A percentile compares a stretch with the other conserved stretches of the same genome.
Evolutionary conservation across 495 filamentous ascomycete genomes (phyloP).

Genomic region (Hypoxylon cercidicola): DNA sequence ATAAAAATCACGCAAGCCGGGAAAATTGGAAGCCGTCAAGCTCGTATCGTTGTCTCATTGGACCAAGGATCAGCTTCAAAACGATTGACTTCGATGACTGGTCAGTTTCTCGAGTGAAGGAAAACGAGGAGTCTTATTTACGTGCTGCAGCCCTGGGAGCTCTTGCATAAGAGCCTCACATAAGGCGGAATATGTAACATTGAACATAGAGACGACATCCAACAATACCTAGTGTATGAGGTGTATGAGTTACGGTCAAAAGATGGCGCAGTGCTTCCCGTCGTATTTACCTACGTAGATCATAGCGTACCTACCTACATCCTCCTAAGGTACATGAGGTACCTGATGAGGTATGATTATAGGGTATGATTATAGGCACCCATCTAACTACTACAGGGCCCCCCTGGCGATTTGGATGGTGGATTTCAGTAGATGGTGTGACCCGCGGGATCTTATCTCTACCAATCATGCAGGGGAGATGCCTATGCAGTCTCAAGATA

Average conservation of each 20-base stretch:
- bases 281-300: no score
- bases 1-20: conserved; percentile 10
- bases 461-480: conserved; percentile 8
- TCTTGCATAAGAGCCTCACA: conserved; percentile 22
- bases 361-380: no score
- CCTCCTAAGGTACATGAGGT: no score
- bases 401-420: neutral
- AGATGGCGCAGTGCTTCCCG: no score
- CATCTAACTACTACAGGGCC: neutral
- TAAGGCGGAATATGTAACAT: conserved; percentile 17
- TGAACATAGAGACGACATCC: neutral
- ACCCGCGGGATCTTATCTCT: conserved; percentile 17
- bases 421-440: neutral
- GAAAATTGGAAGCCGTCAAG: neutral
- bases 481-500: neutral
- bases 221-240: no score
- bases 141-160: conserved; percentile 12
- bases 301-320: no score
- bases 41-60: conserved; percentile 5
- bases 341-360: no score
- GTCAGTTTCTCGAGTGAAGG: conserved; percentile 7
- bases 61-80: conserved; percentile 1
- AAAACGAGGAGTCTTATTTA: conserved; percentile 19
- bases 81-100: conserved; percentile 1
- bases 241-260: no score